These are phyloP conservation scores for Rhinocladiella similis DNA, from an alignment of 2,329 filamentous ascomycete genomes.

Conservation along the genomic window DNA sequence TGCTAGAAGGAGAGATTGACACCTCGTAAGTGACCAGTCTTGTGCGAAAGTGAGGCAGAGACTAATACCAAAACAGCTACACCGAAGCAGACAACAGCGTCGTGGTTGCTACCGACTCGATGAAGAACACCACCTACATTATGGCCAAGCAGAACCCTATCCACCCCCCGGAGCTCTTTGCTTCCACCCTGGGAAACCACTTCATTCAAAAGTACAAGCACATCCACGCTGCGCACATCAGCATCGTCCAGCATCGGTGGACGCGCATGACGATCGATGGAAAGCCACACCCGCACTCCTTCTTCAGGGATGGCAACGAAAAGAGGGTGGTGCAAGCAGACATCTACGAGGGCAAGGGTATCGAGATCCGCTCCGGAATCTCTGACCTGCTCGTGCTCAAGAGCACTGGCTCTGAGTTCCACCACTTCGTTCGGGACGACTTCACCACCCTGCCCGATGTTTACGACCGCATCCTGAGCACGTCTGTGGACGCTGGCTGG, in stretches of 20 bases:
- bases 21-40: slow-evolving; percentile 59
- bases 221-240: slow-evolving; percentile 81
- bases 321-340: slow-evolving; percentile 78
- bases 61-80: slow-evolving; percentile 60
- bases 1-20: slow-evolving; percentile 91
- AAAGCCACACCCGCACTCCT: slow-evolving; percentile 90
- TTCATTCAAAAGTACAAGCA: slow-evolving; percentile 86
- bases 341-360: slow-evolving; percentile 66
- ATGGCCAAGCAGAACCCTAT: slow-evolving; percentile 91
- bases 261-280: slow-evolving; percentile 84
- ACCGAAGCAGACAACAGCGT: slow-evolving; percentile 92
- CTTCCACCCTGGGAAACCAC: slow-evolving; percentile 78
- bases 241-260: slow-evolving; percentile 85
- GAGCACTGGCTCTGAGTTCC: slow-evolving; percentile 94
- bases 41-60: background rate
- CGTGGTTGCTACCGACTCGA: slow-evolving; percentile 93
- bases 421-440: slow-evolving; percentile 89
- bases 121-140: slow-evolving; percentile 97
- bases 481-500: slow-evolving; percentile 86
- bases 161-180: slow-evolving; percentile 89
- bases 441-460: slow-evolving; percentile 88
- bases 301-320: slow-evolving; percentile 86
- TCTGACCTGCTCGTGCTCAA: slow-evolving; percentile 85
- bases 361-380: slow-evolving; percentile 76
- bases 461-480: slow-evolving; percentile 93